A percentile compares a stretch with the other conserved stretches of the same genome.
These are phyloP conservation scores for Lactifluus volemus DNA, from an alignment of 768 basidiomycete genomes.

Conservation along the genomic window DNA sequence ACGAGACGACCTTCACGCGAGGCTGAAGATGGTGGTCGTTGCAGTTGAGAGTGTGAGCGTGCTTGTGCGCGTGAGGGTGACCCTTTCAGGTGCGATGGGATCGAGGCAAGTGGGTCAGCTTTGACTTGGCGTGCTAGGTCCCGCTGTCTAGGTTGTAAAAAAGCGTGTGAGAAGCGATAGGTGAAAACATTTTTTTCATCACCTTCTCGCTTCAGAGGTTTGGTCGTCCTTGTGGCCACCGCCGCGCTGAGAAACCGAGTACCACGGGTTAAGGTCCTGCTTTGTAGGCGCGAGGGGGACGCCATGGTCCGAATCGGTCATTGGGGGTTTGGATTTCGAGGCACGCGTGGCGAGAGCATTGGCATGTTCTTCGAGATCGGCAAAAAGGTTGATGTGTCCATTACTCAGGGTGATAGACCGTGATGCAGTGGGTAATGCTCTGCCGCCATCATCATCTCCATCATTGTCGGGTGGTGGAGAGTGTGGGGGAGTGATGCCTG, in stretches of 20 bases:
- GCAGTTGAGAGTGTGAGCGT: slow-evolving; percentile 17
- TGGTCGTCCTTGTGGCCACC: slow-evolving; percentile 18
- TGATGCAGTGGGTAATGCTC: slow-evolving; percentile 14
- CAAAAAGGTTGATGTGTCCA: slow-evolving; percentile 79
- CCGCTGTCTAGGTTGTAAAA: slow-evolving; percentile 36
- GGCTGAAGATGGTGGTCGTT: slow-evolving; percentile 17
- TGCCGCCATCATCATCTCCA: neutral
- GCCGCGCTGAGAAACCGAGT: slow-evolving; percentile 28
- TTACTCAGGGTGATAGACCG: slow-evolving; percentile 26
- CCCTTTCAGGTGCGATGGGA: slow-evolving; percentile 54
- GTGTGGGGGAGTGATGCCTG: slow-evolving; percentile 30
- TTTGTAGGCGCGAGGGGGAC: slow-evolving; percentile 62
- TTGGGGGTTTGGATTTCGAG: slow-evolving; percentile 29
- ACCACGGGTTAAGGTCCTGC: slow-evolving; percentile 81
- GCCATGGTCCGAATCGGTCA: slow-evolving; percentile 55
- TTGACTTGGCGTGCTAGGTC: slow-evolving; percentile 54
- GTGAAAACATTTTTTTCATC: neutral
- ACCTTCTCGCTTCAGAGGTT: slow-evolving; percentile 24
- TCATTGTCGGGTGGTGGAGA: neutral
- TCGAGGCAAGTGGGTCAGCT: slow-evolving; percentile 68
- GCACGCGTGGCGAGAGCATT: slow-evolving; percentile 39
- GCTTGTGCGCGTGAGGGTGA: slow-evolving; percentile 22
- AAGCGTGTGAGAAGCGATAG: too few relatives aligned
- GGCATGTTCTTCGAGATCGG: slow-evolving; percentile 62
- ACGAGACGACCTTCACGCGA: slow-evolving; percentile 44